Evolutionary conservation across 192 early-diverging fungal species (phyloP).

Genomic region (Jimgerdemannia flammicorona): DNA sequence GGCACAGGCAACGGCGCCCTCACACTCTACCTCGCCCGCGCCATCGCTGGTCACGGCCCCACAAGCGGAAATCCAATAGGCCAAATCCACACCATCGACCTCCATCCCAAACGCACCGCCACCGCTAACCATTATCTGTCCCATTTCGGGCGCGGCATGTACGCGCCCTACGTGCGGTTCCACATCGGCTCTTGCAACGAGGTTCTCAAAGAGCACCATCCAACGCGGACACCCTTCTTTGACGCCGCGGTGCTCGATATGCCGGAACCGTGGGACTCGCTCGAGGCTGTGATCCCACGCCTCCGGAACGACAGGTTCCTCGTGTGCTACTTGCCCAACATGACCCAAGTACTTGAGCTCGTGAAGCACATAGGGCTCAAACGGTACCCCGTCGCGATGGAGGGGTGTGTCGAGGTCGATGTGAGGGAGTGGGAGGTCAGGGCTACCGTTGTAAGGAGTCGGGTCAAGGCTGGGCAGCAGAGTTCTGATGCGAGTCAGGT

Average conservation of each 20-base stretch:
- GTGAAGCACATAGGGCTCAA: constrained; percentile 27
- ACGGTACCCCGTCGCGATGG: constrained; percentile 26
- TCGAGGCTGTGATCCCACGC: constrained; percentile 29
- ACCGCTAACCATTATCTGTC: constrained; percentile 47
- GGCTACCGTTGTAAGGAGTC: constrained; percentile 41
- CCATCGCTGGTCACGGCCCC: constrained; percentile 31
- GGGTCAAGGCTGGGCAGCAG: constrained; percentile 2
- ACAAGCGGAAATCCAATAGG: constrained; percentile 5
- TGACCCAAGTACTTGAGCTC: constrained; percentile 50
- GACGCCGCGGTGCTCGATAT: constrained; percentile 48
- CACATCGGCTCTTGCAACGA: constrained; percentile 32
- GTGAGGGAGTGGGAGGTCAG: constrained; percentile 53
- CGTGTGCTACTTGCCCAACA: constrained; percentile 52
- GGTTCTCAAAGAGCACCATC: not conserved
- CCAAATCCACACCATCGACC: constrained; percentile 53
- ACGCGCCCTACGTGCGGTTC: constrained; percentile 39
- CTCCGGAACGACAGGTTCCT: constrained; percentile 48
- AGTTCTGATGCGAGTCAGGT: not conserved
- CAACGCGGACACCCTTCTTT: constrained; percentile 14
- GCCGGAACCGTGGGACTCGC: constrained; percentile 36
- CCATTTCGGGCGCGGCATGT: constrained; percentile 45
- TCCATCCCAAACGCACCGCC: constrained; percentile 26
- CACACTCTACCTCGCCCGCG: constrained; percentile 56
- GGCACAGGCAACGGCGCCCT: constrained; percentile 67
- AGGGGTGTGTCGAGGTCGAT: constrained; percentile 38